Conservation (phyloP, 2,329 filamentous ascomycete species). For the Rutstroemia sp. region DNA sequence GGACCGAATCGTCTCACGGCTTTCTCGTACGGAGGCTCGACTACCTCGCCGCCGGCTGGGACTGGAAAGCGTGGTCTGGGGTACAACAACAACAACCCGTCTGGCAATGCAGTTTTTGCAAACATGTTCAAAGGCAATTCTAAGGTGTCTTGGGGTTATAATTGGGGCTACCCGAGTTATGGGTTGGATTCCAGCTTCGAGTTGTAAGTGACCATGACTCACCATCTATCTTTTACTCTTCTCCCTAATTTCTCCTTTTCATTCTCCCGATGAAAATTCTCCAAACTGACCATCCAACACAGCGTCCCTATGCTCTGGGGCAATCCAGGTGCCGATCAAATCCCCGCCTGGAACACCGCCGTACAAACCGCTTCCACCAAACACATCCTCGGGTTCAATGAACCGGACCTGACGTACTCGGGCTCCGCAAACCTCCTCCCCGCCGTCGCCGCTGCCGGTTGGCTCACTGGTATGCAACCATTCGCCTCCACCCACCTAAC, state of each 20-base stretch:
- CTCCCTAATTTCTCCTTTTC: not conserved
- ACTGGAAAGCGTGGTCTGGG: slow-evolving; percentile 54
- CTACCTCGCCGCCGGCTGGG: not conserved
- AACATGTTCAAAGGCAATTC: slow-evolving; percentile 38
- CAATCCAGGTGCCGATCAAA: slow-evolving; percentile 31
- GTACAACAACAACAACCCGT: slow-evolving; percentile 47
- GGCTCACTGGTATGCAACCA: slow-evolving; percentile 35
- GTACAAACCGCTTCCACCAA: slow-evolving; percentile 48
- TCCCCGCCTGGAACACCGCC: slow-evolving; percentile 39
- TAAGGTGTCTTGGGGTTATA: slow-evolving; percentile 54
- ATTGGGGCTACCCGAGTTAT: slow-evolving; percentile 50
- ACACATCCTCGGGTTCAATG: slow-evolving; percentile 60
- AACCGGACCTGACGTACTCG: slow-evolving; percentile 48
- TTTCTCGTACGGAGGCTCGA: not conserved
- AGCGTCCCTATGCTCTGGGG: slow-evolving; percentile 60
- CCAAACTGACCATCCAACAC: not conserved
- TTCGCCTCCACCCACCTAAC: slow-evolving; percentile 34
- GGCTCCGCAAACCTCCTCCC: slow-evolving; percentile 43
- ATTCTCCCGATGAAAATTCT: not conserved
- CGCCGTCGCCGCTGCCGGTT: slow-evolving; percentile 32
- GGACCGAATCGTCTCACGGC: slow-evolving; percentile 12
- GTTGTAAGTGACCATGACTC: slow-evolving; percentile 13
- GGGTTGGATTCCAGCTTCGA: slow-evolving; percentile 36
- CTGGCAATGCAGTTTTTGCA: slow-evolving; percentile 10
- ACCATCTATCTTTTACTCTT: not conserved